Evolutionary conservation across 2,329 filamentous ascomycete genomes (phyloP).

Genomic region (Colletotrichum cuscutae): DNA sequence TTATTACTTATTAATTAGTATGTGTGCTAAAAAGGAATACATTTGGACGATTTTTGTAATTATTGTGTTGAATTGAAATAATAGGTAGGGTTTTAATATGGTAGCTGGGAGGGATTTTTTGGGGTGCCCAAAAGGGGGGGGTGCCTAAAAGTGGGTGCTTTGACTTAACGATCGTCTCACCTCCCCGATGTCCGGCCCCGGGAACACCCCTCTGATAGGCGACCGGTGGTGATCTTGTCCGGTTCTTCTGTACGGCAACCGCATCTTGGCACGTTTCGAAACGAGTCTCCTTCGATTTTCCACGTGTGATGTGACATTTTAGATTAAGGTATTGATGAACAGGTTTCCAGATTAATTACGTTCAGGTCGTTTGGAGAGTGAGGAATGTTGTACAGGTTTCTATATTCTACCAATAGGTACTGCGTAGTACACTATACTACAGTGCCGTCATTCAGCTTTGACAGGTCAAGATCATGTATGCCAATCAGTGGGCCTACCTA

Average conservation of each 20-base stretch:
- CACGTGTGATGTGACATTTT: conserved; percentile 15
- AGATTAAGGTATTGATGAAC: neutral
- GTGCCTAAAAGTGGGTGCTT: too few species aligned
- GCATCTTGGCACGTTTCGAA: conserved; percentile 22
- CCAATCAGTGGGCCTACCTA: neutral
- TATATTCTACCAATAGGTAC: neutral
- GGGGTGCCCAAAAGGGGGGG: too few species aligned
- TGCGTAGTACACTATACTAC: neutral
- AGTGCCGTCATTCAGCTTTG: neutral
- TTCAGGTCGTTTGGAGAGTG: neutral
- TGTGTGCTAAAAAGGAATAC: too few species aligned
- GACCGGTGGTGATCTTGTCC: conserved; percentile 12
- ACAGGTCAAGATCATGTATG: neutral
- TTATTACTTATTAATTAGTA: too few species aligned
- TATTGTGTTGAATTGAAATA: too few species aligned
- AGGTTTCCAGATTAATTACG: conserved; percentile 13
- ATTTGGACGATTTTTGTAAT: too few species aligned
- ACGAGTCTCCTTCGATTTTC: conserved; percentile 1
- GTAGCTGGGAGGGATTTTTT: too few species aligned
- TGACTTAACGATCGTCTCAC: conserved; percentile 24
- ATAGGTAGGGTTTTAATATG: too few species aligned
- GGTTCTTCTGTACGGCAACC: neutral
- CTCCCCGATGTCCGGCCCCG: neutral
- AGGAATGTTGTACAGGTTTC: neutral
- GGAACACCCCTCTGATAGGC: neutral